phyloP scores from a whole-genome alignment of 2,329 filamentous ascomycete genomes.

The Monosporascus sp. region DNA sequence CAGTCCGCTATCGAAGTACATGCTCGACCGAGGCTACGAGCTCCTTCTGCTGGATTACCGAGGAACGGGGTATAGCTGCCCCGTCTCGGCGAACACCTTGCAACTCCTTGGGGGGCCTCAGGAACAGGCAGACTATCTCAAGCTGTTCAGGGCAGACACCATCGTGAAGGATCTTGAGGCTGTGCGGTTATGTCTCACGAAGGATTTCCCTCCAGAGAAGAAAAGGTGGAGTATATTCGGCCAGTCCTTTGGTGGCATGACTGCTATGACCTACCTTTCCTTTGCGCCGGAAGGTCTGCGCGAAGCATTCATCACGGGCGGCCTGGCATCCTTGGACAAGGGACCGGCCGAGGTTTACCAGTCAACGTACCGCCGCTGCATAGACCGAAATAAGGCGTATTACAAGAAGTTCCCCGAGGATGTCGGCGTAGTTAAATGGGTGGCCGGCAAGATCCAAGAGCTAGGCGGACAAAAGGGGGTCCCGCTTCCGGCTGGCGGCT shows the following conservation, averaged over 20 bases:
- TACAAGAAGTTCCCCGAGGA: slow-evolving; percentile 85
- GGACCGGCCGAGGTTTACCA: slow-evolving; percentile 70
- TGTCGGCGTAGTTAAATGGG: slow-evolving; percentile 56
- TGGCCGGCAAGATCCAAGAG: slow-evolving; percentile 59
- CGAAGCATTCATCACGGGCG: slow-evolving; percentile 81
- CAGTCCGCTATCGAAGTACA: slow-evolving; percentile 60
- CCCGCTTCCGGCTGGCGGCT: slow-evolving; percentile 64
- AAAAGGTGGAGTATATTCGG: slow-evolving; percentile 82
- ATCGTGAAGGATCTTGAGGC: slow-evolving; percentile 89
- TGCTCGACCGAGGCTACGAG: slow-evolving; percentile 78
- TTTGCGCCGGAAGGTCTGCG: slow-evolving; percentile 70
- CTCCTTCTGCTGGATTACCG: slow-evolving; percentile 84
- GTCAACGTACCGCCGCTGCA: slow-evolving; percentile 63
- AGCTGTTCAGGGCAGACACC: slow-evolving; percentile 80
- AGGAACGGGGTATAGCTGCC: slow-evolving; percentile 79
- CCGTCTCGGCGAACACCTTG: slow-evolving; percentile 70
- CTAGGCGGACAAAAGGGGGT: slow-evolving; percentile 45
- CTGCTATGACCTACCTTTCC: slow-evolving; percentile 76
- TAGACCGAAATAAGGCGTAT: slow-evolving; percentile 69
- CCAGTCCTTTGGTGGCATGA: slow-evolving; percentile 90
- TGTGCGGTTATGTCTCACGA: slow-evolving; percentile 68
- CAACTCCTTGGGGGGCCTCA: slow-evolving; percentile 55
- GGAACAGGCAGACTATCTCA: slow-evolving; percentile 74
- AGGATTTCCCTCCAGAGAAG: slow-evolving; percentile 61
- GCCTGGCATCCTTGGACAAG: slow-evolving; percentile 70